Evolutionary conservation across 352 stramenopile species (phyloP).

Genomic region (Thalassiosira livingstoniorum): DNA sequence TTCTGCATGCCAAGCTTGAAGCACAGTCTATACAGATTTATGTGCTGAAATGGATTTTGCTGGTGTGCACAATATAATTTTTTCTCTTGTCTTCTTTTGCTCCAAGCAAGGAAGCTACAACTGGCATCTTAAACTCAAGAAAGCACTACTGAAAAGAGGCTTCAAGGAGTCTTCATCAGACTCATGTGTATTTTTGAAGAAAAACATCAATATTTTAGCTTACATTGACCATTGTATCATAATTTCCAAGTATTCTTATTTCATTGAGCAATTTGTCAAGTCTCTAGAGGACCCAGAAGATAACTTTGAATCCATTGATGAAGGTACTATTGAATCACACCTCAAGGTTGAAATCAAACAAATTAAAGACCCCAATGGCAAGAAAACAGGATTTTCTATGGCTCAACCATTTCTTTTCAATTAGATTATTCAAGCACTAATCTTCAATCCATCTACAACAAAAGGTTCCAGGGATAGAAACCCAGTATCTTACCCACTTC

Average conservation of each 20-base stretch:
- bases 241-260: background rate
- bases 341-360: constrained; percentile 66
- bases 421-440: constrained; percentile 7
- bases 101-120: constrained; percentile 58
- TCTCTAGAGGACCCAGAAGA: constrained; percentile 28
- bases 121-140: constrained; percentile 50
- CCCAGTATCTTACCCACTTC: background rate
- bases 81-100: no score
- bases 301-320: constrained; percentile 47
- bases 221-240: constrained; percentile 54
- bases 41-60: no score
- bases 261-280: constrained; percentile 29
- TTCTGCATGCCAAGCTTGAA: no score
- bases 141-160: constrained; percentile 22
- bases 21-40: no score
- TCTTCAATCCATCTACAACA: background rate
- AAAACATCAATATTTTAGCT: constrained; percentile 33
- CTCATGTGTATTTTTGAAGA: constrained; percentile 41
- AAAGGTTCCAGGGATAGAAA: background rate
- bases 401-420: constrained; percentile 61
- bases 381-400: constrained; percentile 33
- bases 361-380: constrained; percentile 15
- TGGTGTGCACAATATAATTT: no score
- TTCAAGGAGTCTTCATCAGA: constrained; percentile 36
- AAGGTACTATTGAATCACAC: constrained; percentile 51